Evolutionary conservation across 257 asterid species (phyloP).

Genomic region (Anisodus tanguticus): DNA sequence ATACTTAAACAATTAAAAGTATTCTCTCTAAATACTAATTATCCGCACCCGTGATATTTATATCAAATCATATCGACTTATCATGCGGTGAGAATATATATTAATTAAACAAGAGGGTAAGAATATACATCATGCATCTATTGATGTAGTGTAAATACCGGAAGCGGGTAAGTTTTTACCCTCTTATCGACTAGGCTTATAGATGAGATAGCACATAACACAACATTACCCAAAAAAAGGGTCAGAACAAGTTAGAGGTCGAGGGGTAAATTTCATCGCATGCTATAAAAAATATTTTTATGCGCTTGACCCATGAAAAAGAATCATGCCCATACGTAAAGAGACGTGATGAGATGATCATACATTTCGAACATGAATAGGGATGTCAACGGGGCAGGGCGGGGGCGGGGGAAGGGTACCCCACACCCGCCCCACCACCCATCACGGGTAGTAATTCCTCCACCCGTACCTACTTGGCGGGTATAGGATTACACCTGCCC

Average conservation of each 20-base stretch:
- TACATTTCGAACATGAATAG: too few relatives aligned
- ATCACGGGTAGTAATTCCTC: not conserved
- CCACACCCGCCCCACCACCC: too few relatives aligned
- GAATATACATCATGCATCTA: not conserved
- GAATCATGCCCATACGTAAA: too few relatives aligned
- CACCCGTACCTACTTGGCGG: too few relatives aligned
- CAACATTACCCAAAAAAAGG: not conserved
- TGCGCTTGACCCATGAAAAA: not conserved
- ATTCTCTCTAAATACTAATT: too few relatives aligned
- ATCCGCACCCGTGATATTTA: too few relatives aligned
- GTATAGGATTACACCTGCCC: too few relatives aligned
- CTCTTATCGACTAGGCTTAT: not conserved
- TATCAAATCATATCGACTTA: not conserved
- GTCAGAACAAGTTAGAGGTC: not conserved
- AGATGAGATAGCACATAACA: not conserved
- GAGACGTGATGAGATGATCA: not conserved
- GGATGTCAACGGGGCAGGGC: too few relatives aligned
- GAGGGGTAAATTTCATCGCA: not conserved
- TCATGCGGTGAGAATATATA: not conserved
- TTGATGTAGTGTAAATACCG: not conserved
- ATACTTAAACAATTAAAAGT: not conserved
- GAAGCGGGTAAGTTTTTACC: not conserved
- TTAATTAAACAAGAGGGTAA: not conserved
- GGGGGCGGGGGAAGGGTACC: too few relatives aligned
- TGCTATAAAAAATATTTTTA: not conserved